Conservation (phyloP, 2,329 filamentous ascomycete species). For the Diaporthe sp. region DNA sequence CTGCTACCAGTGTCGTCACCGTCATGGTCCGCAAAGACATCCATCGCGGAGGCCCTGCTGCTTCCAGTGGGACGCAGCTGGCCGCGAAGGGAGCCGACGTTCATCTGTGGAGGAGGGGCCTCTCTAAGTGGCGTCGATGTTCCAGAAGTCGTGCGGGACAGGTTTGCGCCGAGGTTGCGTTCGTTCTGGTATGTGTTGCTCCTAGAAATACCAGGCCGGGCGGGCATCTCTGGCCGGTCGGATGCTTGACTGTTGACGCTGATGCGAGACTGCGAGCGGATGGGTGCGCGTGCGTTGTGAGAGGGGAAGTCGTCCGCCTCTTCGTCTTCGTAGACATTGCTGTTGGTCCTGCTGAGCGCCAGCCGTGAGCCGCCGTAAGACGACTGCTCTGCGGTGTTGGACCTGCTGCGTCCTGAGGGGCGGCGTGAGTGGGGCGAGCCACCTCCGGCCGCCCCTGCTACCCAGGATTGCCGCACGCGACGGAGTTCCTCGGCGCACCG, state of each 20-base stretch:
- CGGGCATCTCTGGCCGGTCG: slow-evolving; percentile 42
- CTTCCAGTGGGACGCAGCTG: slow-evolving; percentile 59
- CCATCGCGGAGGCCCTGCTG: slow-evolving; percentile 56
- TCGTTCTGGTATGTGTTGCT: slow-evolving; percentile 56
- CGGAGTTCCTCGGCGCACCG: slow-evolving; percentile 87
- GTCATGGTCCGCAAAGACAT: slow-evolving; percentile 61
- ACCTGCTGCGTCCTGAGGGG: slow-evolving; percentile 56
- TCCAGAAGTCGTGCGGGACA: slow-evolving; percentile 41
- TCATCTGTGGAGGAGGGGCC: slow-evolving; percentile 41
- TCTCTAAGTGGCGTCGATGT: slow-evolving; percentile 40
- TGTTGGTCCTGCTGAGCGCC: slow-evolving; percentile 49
- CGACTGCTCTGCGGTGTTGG: slow-evolving; percentile 59
- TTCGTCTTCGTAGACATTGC: slow-evolving; percentile 54
- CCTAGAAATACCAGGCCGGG: slow-evolving; percentile 54
- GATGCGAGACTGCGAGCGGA: slow-evolving; percentile 54
- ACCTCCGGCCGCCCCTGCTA: slow-evolving; percentile 44
- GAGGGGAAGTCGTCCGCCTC: slow-evolving; percentile 51
- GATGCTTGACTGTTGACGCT: slow-evolving; percentile 45
- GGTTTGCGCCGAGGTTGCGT: slow-evolving; percentile 30
- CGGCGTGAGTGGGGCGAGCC: slow-evolving; percentile 38
- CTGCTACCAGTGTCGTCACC: slow-evolving; percentile 66
- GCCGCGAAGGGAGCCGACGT: slow-evolving; percentile 55
- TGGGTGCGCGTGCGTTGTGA: slow-evolving; percentile 58
- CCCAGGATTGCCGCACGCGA: slow-evolving; percentile 63
- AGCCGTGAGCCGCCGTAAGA: slow-evolving; percentile 54